Conservation (phyloP, 2,329 filamentous ascomycete genomes). For the Torrubiella hemipterigena region DNA sequence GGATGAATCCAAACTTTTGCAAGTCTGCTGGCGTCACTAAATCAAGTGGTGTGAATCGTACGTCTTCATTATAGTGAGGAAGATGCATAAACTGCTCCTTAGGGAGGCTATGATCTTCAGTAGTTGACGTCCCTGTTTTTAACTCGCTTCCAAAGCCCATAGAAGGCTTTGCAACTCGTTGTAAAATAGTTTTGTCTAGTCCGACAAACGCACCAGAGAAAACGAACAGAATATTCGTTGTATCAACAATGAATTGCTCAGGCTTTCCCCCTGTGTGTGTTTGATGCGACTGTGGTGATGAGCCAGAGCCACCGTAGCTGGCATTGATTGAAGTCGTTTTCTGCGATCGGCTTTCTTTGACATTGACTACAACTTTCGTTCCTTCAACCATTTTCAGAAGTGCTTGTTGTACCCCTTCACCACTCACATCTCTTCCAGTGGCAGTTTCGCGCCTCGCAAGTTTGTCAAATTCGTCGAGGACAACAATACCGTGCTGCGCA, state of each 20-base stretch:
- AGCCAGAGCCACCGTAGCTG: constrained; percentile 33
- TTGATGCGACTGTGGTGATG: constrained; percentile 32
- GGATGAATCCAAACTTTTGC: constrained; percentile 82
- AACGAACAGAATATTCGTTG: constrained; percentile 93
- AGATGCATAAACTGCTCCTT: constrained; percentile 46
- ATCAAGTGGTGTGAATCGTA: constrained; percentile 48
- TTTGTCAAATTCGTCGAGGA: constrained; percentile 95
- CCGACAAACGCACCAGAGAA: constrained; percentile 94
- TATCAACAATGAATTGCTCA: constrained; percentile 67
- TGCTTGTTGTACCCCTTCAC: constrained; percentile 93
- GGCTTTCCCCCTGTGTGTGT: constrained; percentile 35
- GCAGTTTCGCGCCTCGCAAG: constrained; percentile 79
- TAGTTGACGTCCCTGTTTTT: constrained; percentile 38
- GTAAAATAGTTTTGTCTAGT: constrained; percentile 74
- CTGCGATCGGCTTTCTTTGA: constrained; percentile 62
- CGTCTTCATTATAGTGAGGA: constrained; percentile 35
- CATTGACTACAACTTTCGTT: constrained; percentile 82
- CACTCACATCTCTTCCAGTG: constrained; percentile 87
- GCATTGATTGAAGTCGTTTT: constrained; percentile 40
- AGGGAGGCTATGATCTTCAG: constrained; percentile 48
- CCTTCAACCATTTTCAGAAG: constrained; percentile 93
- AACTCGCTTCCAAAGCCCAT: constrained; percentile 89
- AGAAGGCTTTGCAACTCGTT: constrained; percentile 71
- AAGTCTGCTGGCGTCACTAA: constrained; percentile 65
- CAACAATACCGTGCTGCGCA: constrained; percentile 86